Percentiles rank a stretch among this genome's conserved stretches.
phyloP scores from a whole-genome alignment of 2,329 filamentous ascomycete genomes.

The Trichoderma hamatum region DNA sequence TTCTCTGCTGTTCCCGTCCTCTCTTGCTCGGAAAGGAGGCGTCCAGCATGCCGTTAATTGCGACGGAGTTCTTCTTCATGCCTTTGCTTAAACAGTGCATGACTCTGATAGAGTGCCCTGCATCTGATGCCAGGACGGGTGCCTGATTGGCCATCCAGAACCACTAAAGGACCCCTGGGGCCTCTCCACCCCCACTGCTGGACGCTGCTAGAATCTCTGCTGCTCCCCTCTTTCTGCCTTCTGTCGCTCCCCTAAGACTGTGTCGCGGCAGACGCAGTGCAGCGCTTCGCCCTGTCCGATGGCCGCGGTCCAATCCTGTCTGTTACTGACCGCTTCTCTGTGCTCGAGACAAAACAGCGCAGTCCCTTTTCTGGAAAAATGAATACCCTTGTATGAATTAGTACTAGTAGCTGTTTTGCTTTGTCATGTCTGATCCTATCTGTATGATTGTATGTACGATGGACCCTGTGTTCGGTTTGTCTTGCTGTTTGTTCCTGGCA shows the following conservation, averaged over 20 bases:
- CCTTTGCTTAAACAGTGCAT: conserved; percentile 22
- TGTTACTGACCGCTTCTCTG: conserved; percentile 26
- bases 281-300: conserved; percentile 13
- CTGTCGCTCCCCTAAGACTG: neutral
- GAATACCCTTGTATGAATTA: neutral
- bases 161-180: conserved; percentile 20
- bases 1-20: neutral
- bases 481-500: neutral
- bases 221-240: neutral
- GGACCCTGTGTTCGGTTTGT: too few species aligned
- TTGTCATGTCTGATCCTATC: neutral
- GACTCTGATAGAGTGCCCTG: conserved; percentile 15
- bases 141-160: conserved; percentile 22
- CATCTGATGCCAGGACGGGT: conserved; percentile 13
- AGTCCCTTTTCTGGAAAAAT: neutral
- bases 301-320: conserved; percentile 2
- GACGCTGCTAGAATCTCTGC: conserved; percentile 8
- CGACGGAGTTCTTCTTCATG: conserved; percentile 17
- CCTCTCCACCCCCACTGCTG: conserved; percentile 22
- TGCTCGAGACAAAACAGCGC: conserved; percentile 11
- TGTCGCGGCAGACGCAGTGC: conserved; percentile 14
- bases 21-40: neutral
- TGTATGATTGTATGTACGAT: neutral
- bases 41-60: neutral
- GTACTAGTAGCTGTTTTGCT: neutral